Evolutionary conservation across 2,329 filamentous ascomycete species (phyloP), one percentile per base, ranked within the genome.

Genomic region (Nothopassalora personata): DNA sequence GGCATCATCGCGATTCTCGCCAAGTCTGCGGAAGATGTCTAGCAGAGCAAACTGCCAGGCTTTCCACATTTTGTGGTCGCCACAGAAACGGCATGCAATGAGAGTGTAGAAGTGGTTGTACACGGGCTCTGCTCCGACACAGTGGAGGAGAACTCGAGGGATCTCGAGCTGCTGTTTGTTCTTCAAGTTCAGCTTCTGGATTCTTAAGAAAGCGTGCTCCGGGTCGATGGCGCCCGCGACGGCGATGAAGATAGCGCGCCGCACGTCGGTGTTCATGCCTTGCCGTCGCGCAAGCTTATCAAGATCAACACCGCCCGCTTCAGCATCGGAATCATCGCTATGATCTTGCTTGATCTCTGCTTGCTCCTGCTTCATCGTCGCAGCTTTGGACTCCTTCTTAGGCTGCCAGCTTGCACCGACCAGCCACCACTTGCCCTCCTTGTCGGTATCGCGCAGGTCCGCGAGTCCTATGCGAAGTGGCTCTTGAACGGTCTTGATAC

Each of bases 351-450:
- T 19, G 28, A 9, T 28, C 7, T 19, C 23, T n/a, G 27, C 27
- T 51, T 34, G 27, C 28, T 34, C 30, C 15, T 18, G 10, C 27
- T 28, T 19, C 15, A 30, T 9, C 3, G n/a, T 10, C 5, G 27
- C 9, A 18, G 49, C 6, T 18, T 28, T 30, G 7, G 27, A 9
- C 6, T 51, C 28, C 15, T 51, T 33, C 49, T 51, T 51, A 3
- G 49, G 49, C 27, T 51, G 49, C 84, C 93, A 97, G 73, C 91
- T 96, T n/a, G 94, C 93, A 54, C 94, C 94, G 5, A 97, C 90
- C 19, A 97, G 84, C 94, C 94, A 99, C 94, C 94, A 99, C 77
- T 96, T 97, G 0, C 94, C 94, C 71, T 87, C 89, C 71, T 89
- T 93, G 45, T 93, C 89, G 0, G 88, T 87, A 62, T 92, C 85